These are phyloP conservation scores for Crithidia sp. DNA, from an alignment of 208 protist genomes.

Conservation along the genomic window DNA sequence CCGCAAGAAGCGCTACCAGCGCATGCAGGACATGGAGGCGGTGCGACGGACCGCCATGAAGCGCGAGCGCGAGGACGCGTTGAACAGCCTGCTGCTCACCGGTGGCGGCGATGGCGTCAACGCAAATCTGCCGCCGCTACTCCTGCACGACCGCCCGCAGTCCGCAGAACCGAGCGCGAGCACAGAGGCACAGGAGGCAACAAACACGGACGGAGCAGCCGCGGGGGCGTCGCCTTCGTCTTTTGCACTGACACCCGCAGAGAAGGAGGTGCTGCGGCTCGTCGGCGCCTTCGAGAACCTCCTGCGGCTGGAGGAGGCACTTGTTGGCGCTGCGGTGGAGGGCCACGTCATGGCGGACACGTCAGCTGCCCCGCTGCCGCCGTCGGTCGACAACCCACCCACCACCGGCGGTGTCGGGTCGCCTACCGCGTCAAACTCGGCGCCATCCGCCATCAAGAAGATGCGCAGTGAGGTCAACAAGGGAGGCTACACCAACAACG, in stretches of 20 bases:
- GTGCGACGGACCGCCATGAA: slow-evolving; percentile 85
- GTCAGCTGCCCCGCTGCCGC: neutral
- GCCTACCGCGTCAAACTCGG: neutral
- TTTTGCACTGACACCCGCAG: slow-evolving; percentile 16
- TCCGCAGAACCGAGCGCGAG: neutral
- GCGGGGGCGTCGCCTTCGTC: neutral
- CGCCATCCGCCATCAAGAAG: slow-evolving; percentile 16
- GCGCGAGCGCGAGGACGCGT: slow-evolving; percentile 82
- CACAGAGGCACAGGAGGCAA: neutral
- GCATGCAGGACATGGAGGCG: slow-evolving; percentile 71
- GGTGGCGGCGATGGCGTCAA: slow-evolving; percentile 11
- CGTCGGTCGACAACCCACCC: slow-evolving; percentile 15
- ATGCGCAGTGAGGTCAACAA: neutral
- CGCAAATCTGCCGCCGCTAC: slow-evolving; percentile 9
- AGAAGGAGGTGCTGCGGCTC: slow-evolving; percentile 62
- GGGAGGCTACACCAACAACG: neutral
- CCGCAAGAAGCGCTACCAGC: slow-evolving; percentile 68
- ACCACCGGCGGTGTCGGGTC: slow-evolving; percentile 3
- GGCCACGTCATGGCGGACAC: slow-evolving; percentile 4
- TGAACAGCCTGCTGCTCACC: slow-evolving; percentile 61
- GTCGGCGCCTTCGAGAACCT: slow-evolving; percentile 86
- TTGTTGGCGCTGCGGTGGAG: slow-evolving; percentile 17
- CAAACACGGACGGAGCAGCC: neutral
- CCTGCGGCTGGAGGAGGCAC: slow-evolving; percentile 63
- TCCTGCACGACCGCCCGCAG: slow-evolving; percentile 4